These are phyloP conservation scores for Globisporangium perplexum DNA, from an alignment of 352 stramenopile species.

Conservation along the genomic window DNA sequence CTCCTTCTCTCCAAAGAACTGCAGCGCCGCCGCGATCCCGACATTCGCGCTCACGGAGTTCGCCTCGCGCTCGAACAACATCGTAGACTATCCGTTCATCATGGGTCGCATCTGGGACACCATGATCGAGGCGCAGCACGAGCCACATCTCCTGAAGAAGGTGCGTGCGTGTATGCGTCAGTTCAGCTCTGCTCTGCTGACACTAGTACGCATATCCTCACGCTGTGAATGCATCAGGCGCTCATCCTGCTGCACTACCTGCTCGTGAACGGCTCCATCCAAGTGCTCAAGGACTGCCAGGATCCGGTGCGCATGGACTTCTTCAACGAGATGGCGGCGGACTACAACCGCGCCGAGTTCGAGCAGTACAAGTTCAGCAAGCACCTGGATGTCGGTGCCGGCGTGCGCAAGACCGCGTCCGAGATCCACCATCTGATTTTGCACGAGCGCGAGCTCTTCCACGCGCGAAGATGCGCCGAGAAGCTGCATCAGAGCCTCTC, in stretches of 20 bases:
- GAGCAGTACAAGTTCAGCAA: slow-evolving; percentile 74
- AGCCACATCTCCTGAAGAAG: slow-evolving; percentile 60
- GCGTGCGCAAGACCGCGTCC: slow-evolving; percentile 49
- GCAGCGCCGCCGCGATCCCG: slow-evolving; percentile 29
- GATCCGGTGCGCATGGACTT: slow-evolving; percentile 37
- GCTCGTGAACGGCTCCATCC: slow-evolving; percentile 62
- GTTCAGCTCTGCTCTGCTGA: background rate
- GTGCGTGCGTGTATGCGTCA: background rate
- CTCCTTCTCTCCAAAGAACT: slow-evolving; percentile 36
- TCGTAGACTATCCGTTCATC: slow-evolving; percentile 73
- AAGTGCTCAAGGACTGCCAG: slow-evolving; percentile 59
- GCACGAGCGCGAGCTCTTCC: slow-evolving; percentile 46
- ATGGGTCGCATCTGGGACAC: slow-evolving; percentile 67
- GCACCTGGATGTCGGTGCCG: slow-evolving; percentile 56
- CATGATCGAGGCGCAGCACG: slow-evolving; percentile 46
- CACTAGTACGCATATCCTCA: background rate
- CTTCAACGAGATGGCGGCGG: slow-evolving; percentile 30
- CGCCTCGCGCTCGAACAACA: slow-evolving; percentile 56
- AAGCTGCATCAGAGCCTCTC: slow-evolving; percentile 55
- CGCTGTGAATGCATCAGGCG: slow-evolving; percentile 17
- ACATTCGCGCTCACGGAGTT: slow-evolving; percentile 56
- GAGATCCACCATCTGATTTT: slow-evolving; percentile 43
- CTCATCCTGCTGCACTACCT: slow-evolving; percentile 58
- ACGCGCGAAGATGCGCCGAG: slow-evolving; percentile 36
- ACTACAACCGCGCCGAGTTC: slow-evolving; percentile 75